Evolutionary conservation across 2,329 filamentous ascomycete genomes (phyloP).

Genomic region (Tolypocladium nubicola): DNA sequence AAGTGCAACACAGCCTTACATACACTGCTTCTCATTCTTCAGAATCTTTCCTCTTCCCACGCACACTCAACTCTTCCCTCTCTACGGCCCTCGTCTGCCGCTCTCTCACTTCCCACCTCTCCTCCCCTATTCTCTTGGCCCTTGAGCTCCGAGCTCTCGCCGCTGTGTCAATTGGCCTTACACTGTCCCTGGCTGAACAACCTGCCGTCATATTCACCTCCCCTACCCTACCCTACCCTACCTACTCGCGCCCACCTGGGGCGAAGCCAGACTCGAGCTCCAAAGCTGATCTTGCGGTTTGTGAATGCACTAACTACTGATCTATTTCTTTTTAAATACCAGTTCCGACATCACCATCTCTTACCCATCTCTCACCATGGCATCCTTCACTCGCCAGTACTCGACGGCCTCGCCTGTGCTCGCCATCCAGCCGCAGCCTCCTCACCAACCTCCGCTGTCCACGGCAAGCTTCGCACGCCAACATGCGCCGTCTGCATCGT

Average conservation of each 20-base stretch:
- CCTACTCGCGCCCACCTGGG: neutral
- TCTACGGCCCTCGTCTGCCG: neutral
- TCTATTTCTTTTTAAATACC: slow-evolving; percentile 8
- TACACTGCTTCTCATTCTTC: neutral
- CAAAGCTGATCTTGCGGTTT: slow-evolving; percentile 13
- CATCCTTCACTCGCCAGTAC: slow-evolving; percentile 31
- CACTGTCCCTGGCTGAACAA: neutral
- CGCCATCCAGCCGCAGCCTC: slow-evolving; percentile 23
- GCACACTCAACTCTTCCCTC: neutral
- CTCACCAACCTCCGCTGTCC: slow-evolving; percentile 20
- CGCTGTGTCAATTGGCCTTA: neutral
- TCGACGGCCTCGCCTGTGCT: slow-evolving; percentile 34
- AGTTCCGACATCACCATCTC: slow-evolving; percentile 5
- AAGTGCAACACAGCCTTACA: neutral
- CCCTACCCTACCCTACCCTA: neutral
- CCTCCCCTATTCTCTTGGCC: neutral
- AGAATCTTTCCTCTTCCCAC: neutral
- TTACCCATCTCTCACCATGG: slow-evolving; percentile 21
- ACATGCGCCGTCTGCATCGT: slow-evolving; percentile 12
- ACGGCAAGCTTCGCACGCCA: slow-evolving; percentile 18
- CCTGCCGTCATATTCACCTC: neutral
- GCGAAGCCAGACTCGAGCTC: neutral
- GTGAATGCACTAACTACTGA: slow-evolving; percentile 21
- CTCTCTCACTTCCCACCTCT: neutral
- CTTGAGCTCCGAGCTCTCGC: neutral